These are phyloP conservation scores for Megacollybia marginata DNA, from an alignment of 768 basidiomycete species.

Conservation along the genomic window DNA sequence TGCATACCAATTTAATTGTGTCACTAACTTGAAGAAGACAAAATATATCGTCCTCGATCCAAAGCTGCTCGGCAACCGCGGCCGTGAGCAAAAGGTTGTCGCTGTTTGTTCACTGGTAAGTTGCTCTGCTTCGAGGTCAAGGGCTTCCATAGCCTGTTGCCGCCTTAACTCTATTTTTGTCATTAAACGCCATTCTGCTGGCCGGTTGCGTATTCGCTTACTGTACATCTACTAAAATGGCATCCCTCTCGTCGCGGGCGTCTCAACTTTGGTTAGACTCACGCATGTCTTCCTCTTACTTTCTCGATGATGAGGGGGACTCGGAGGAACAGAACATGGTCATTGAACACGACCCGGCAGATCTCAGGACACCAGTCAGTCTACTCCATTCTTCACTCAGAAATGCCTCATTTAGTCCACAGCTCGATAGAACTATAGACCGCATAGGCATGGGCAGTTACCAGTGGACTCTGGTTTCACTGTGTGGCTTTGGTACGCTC, in stretches of 20 bases:
- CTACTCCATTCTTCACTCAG: background rate
- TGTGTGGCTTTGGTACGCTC: constrained; percentile 76
- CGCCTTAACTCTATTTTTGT: too few species aligned
- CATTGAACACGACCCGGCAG: constrained; percentile 27
- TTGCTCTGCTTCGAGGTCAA: too few species aligned
- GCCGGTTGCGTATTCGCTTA: too few species aligned
- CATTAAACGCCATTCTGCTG: too few species aligned
- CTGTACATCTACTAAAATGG: constrained; percentile 18
- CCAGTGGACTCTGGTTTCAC: constrained; percentile 73
- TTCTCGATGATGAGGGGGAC: constrained; percentile 29
- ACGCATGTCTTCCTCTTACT: constrained; percentile 28
- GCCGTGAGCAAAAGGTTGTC: too few species aligned
- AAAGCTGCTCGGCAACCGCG: too few species aligned
- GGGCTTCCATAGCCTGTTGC: too few species aligned
- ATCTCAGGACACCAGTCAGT: constrained; percentile 43
- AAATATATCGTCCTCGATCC: too few species aligned
- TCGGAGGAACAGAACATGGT: constrained; percentile 16
- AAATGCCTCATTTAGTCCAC: background rate
- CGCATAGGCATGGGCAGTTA: constrained; percentile 89
- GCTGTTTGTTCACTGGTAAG: too few species aligned
- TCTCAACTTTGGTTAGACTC: constrained; percentile 41
- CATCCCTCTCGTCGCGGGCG: constrained; percentile 36
- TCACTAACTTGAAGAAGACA: too few species aligned
- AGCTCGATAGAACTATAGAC: constrained; percentile 81
- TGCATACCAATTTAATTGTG: too few species aligned